Evolutionary conservation across 495 filamentous ascomycete species (phyloP).

Genomic region (Podospora comata): DNA sequence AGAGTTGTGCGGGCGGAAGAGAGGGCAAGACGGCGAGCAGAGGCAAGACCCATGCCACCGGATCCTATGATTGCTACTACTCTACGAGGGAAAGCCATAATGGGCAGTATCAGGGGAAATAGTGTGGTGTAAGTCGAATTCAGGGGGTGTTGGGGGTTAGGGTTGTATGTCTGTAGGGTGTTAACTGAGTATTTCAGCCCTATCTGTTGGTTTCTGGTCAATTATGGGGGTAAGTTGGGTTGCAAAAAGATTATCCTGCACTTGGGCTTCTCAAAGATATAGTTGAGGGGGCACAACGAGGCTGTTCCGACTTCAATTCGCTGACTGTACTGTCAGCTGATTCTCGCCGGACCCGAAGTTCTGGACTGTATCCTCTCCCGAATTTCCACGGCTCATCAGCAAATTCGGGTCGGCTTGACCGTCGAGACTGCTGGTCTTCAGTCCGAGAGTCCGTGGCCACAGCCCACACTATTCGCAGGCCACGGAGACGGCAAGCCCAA

Average conservation of each 20-base stretch:
- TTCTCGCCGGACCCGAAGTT: background rate
- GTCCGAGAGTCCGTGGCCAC: background rate
- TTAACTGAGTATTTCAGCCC: background rate
- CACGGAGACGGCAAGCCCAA: background rate
- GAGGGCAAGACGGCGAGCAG: conserved; percentile 21
- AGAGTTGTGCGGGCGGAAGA: conserved; percentile 8
- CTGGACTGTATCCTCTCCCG: background rate
- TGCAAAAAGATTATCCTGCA: background rate
- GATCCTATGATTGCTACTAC: conserved; percentile 24
- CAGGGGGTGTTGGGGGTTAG: background rate
- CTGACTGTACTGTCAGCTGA: background rate
- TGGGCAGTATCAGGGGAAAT: background rate
- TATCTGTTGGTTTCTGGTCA: background rate
- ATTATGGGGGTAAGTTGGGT: background rate
- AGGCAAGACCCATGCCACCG: conserved; percentile 27
- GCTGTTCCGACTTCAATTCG: background rate
- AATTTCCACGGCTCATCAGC: background rate
- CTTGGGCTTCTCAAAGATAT: background rate
- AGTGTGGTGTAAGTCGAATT: background rate
- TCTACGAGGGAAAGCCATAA: conserved; percentile 8
- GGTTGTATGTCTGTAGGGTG: background rate
- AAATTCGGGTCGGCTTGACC: background rate
- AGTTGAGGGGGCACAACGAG: background rate
- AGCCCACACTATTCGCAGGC: background rate
- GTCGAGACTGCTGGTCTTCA: background rate